Evolutionary conservation across 1,284 basidiomycete species (phyloP).

Genomic region (Neonothopanus nambi): DNA sequence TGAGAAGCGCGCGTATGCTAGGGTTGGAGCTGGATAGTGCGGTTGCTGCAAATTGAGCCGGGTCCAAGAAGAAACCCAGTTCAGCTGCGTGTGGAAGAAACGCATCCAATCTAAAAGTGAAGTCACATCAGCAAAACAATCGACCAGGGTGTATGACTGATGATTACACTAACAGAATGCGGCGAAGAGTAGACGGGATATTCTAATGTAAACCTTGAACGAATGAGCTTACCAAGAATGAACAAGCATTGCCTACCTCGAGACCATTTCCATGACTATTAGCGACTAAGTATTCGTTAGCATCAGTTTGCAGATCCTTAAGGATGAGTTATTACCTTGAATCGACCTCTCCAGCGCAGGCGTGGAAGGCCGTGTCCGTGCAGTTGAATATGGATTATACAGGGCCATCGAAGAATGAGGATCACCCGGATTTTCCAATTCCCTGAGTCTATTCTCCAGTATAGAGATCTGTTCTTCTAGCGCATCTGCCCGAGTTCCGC

Average conservation of each 20-base stretch:
- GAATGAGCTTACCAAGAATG: too few species aligned
- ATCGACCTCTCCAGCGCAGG: neutral
- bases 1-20: neutral
- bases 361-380: neutral
- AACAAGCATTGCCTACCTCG: too few species aligned
- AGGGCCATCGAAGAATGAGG: neutral
- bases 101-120: constrained; percentile 26
- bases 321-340: neutral
- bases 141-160: too few species aligned
- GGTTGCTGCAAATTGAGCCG: constrained; percentile 25
- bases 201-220: neutral
- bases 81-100: constrained; percentile 35
- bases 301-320: neutral
- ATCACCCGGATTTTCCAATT: constrained; percentile 2
- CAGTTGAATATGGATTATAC: constrained; percentile 9
- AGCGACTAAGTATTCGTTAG: neutral
- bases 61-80: constrained; percentile 40
- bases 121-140: too few species aligned
- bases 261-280: neutral
- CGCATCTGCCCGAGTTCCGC: constrained; percentile 2
- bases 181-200: too few species aligned
- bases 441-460: constrained; percentile 9
- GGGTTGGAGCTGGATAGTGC: neutral
- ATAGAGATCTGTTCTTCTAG: constrained; percentile 12
- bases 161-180: neutral